phyloP scores from a whole-genome alignment of 2,329 filamentous ascomycete species.

The Colletotrichum liriopes region DNA sequence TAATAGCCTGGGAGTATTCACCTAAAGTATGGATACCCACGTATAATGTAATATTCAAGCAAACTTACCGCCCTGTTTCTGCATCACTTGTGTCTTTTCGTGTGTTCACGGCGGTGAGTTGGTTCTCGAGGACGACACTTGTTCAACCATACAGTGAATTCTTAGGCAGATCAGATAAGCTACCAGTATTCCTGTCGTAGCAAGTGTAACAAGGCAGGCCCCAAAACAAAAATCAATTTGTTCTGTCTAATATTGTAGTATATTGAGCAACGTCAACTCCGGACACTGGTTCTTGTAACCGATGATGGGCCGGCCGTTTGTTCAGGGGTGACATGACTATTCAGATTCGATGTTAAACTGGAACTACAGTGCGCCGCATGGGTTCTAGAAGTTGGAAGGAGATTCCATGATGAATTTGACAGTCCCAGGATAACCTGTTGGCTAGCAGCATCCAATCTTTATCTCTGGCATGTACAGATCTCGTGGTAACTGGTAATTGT shows the following conservation, averaged over 20 bases:
- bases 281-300: background rate
- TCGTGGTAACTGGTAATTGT: background rate
- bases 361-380: too few relatives aligned
- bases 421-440: background rate
- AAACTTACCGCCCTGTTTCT: background rate
- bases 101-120: background rate
- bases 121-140: background rate
- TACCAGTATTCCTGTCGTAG: too few relatives aligned
- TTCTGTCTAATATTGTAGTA: background rate
- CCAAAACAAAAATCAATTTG: background rate
- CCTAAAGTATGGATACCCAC: constrained; percentile 22
- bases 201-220: background rate
- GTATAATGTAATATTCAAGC: constrained; percentile 33
- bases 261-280: background rate
- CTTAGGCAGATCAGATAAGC: background rate
- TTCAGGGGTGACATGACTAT: too few relatives aligned
- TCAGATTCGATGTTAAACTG: too few relatives aligned
- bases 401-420: background rate
- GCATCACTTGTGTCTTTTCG: too few relatives aligned
- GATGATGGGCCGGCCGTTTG: background rate
- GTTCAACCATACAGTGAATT: too few relatives aligned
- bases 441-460: too few relatives aligned
- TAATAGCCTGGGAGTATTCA: background rate
- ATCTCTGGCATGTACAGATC: too few relatives aligned
- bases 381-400: background rate